These are phyloP conservation scores for Penicillium lagena DNA, from an alignment of 495 filamentous ascomycete species.

Conservation along the genomic window DNA sequence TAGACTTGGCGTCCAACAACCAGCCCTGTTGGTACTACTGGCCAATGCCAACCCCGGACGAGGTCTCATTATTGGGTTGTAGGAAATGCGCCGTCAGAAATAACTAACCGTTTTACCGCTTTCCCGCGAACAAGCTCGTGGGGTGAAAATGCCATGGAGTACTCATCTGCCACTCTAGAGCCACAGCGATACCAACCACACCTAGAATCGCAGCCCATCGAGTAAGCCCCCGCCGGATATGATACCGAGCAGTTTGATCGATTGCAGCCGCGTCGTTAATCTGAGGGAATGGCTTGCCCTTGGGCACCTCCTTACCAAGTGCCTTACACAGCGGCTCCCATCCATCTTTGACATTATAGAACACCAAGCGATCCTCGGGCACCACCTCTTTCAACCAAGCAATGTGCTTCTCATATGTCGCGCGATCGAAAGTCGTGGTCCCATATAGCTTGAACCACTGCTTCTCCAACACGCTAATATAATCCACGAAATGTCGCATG, in stretches of 20 bases:
- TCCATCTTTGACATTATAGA: conserved; percentile 40
- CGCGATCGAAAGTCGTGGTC: conserved; percentile 1
- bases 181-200: neutral
- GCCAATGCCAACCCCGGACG: no score
- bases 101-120: no score
- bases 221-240: conserved; percentile 11
- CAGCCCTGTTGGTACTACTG: no score
- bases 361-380: conserved; percentile 36
- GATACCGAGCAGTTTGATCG: conserved; percentile 6
- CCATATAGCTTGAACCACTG: conserved; percentile 17
- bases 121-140: no score
- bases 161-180: neutral
- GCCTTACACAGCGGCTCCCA: conserved; percentile 46
- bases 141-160: no score
- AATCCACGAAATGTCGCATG: conserved; percentile 16
- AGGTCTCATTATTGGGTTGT: no score
- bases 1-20: no score
- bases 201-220: conserved; percentile 13
- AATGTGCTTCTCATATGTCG: conserved; percentile 18
- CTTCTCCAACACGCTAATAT: conserved; percentile 4
- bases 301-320: conserved; percentile 35
- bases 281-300: conserved; percentile 31
- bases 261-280: conserved; percentile 25
- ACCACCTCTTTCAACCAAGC: conserved; percentile 31
- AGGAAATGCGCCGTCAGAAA: no score